A percentile compares a stretch with the other conserved stretches of the same genome.
phyloP scores from a whole-genome alignment of 306 rosid genomes.

The Leucaena leucocephala region DNA sequence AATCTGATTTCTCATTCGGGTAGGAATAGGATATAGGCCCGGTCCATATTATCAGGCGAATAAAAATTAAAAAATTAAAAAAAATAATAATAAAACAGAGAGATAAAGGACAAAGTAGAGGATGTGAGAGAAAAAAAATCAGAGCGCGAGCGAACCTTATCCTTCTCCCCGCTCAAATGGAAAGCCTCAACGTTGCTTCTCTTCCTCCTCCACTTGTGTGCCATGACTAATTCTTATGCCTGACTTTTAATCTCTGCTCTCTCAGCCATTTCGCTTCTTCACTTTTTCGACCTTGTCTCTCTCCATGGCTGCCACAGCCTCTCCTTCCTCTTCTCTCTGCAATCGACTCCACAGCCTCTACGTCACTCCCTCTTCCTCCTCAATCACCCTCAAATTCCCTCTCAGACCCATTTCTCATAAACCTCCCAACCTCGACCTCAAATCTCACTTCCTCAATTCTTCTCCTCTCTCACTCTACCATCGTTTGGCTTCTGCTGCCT shows the following conservation, averaged over 20 bases:
- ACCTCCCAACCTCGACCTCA: constrained; percentile 52
- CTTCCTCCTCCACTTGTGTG: background rate
- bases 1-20: too few species aligned
- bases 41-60: background rate
- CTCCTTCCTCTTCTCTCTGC: constrained; percentile 60
- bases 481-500: constrained; percentile 44
- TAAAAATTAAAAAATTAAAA: too few species aligned
- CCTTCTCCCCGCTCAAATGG: constrained; percentile 24
- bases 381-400: constrained; percentile 48
- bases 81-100: background rate
- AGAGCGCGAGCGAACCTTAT: constrained; percentile 43
- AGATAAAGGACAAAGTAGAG: background rate
- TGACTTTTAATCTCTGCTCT: background rate
- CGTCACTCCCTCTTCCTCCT: constrained; percentile 49
- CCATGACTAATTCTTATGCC: background rate
- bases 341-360: constrained; percentile 56
- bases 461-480: constrained; percentile 41
- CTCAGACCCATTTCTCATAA: constrained; percentile 48
- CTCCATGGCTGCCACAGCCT: constrained; percentile 54
- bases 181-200: constrained; percentile 16
- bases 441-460: constrained; percentile 42
- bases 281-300: constrained; percentile 34
- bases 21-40: background rate
- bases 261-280: constrained; percentile 9
- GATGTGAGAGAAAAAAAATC: constrained; percentile 11